These are phyloP conservation scores for Aspergillus haitiensis DNA, from an alignment of 495 filamentous ascomycete species.

Conservation along the genomic window DNA sequence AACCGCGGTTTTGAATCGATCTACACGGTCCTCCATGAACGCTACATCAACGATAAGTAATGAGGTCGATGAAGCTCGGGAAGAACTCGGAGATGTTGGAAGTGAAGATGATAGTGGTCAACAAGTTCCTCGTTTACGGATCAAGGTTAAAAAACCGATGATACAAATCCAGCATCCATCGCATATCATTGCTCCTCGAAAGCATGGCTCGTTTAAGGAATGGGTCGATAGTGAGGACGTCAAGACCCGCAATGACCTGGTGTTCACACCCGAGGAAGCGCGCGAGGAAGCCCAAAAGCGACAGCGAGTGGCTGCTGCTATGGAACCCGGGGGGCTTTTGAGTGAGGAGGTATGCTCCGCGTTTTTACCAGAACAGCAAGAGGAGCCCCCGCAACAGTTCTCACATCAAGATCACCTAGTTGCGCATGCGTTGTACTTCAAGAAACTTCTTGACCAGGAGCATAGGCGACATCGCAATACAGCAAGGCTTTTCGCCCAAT, in stretches of 20 bases:
- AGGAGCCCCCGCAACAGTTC: constrained; percentile 72
- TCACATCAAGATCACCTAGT: constrained; percentile 83
- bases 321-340: constrained; percentile 71
- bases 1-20: constrained; percentile 21
- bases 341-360: constrained; percentile 68
- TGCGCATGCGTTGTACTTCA: constrained; percentile 76
- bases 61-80: constrained; percentile 15
- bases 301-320: constrained; percentile 64
- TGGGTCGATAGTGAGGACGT: constrained; percentile 55
- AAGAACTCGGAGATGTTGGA: constrained; percentile 10
- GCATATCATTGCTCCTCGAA: constrained; percentile 46
- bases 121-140: constrained; percentile 46
- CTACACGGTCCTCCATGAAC: constrained; percentile 30
- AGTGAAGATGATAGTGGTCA: constrained; percentile 25
- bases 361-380: constrained; percentile 74
- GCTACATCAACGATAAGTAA: constrained; percentile 17
- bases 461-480: constrained; percentile 64
- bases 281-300: constrained; percentile 51
- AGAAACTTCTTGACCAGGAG: constrained; percentile 74
- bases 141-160: constrained; percentile 56
- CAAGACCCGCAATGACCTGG: constrained; percentile 39
- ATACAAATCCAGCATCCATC: constrained; percentile 53
- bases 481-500: constrained; percentile 45
- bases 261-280: constrained; percentile 57
- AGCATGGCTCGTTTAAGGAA: constrained; percentile 54